Conservation (phyloP, 371 early-diverging fungal species). For the Chytridium lagenaria region DNA sequence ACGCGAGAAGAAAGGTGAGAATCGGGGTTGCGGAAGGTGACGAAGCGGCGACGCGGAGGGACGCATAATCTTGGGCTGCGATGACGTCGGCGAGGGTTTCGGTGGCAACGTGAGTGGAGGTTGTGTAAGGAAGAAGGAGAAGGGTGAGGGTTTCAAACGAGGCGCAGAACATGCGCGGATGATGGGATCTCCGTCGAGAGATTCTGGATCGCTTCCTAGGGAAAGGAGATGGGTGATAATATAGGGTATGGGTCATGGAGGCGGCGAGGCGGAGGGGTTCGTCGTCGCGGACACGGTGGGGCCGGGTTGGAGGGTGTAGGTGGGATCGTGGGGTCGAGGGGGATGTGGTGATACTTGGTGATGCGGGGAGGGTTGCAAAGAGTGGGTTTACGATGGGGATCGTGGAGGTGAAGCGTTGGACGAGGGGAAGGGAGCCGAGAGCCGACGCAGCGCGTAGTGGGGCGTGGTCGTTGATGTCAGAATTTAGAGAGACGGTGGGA, state of each 20-base stretch:
- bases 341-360: background rate
- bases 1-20: background rate
- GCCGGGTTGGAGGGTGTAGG: background rate
- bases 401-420: background rate
- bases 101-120: background rate
- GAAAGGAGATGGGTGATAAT: too few relatives aligned
- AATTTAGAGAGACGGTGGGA: too few relatives aligned
- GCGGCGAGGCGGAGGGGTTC: background rate
- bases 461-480: background rate
- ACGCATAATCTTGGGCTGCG: background rate
- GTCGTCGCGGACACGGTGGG: slow-evolving; percentile 9
- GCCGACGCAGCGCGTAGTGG: background rate
- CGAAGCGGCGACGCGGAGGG: background rate
- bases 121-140: background rate
- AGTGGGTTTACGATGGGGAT: background rate
- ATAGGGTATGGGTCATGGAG: background rate
- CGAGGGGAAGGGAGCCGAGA: slow-evolving; percentile 10
- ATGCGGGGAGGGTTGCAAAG: background rate
- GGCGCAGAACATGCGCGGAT: background rate
- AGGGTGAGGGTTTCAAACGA: background rate
- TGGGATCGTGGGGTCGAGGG: slow-evolving; percentile 2
- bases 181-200: background rate
- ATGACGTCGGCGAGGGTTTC: background rate
- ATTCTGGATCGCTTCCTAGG: background rate
- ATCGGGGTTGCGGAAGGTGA: background rate